phyloP scores from a whole-genome alignment of 1,139 yeast genomes.

The Sugiyamaella grinbergsii region DNA sequence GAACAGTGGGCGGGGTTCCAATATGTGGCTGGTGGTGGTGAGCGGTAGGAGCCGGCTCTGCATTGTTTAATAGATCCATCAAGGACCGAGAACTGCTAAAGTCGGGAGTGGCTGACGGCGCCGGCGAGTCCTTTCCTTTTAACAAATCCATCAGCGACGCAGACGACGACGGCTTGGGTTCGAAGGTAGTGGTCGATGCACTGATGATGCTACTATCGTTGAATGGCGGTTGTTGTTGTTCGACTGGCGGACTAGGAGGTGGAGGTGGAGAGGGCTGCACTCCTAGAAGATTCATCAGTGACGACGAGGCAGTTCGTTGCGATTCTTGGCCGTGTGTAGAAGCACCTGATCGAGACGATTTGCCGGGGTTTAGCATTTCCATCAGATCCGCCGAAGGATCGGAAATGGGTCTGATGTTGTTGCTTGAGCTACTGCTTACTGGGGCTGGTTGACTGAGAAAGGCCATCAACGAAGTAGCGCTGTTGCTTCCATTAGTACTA shows the following conservation, averaged over 20 bases:
- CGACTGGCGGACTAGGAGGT: too few species aligned
- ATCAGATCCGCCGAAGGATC: conserved; percentile 6
- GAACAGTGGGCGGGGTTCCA: not conserved
- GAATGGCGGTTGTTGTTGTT: not conserved
- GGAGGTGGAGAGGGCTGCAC: conserved; percentile 1
- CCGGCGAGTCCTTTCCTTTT: conserved; percentile 2
- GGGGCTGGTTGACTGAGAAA: conserved; percentile 2
- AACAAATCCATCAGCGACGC: conserved; percentile 18
- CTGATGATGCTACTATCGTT: not conserved
- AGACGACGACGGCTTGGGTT: not conserved
- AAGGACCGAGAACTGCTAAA: conserved; percentile 2
- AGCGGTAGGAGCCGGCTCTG: not conserved
- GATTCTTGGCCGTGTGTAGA: not conserved
- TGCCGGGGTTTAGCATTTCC: conserved; percentile 16
- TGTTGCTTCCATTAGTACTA: conserved; percentile 15
- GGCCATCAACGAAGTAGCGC: conserved; percentile 15
- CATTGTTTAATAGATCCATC: conserved; percentile 12
- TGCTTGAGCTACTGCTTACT: not conserved
- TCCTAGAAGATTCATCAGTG: conserved; percentile 17
- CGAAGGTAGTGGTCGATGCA: not conserved
- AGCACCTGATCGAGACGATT: not conserved
- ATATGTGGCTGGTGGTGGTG: not conserved
- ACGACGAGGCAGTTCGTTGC: conserved; percentile 8
- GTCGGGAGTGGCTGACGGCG: not conserved
- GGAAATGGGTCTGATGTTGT: too few species aligned